Percentiles rank a stretch among this genome's conserved stretches.
These are phyloP conservation scores for Chrysopogon serrulatus DNA, from an alignment of 176 grass and related monocot species.

Conservation along the genomic window DNA sequence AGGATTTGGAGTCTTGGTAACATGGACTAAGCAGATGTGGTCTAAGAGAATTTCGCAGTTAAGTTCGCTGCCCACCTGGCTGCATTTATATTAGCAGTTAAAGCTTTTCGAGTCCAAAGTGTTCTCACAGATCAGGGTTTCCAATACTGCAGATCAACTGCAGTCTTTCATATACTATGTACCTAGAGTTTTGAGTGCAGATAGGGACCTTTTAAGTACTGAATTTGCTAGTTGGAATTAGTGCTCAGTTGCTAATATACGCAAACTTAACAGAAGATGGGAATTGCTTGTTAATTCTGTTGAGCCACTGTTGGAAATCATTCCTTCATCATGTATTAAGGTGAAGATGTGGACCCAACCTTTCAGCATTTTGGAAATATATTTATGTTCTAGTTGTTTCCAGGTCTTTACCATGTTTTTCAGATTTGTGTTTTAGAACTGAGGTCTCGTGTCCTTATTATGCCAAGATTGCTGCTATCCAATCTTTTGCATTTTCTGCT, in stretches of 20 bases:
- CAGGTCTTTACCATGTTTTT: neutral
- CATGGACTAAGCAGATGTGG: neutral
- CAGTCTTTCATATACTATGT: neutral
- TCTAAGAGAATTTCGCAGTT: neutral
- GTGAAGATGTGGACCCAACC: neutral
- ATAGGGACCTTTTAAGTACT: neutral
- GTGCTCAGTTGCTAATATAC: neutral
- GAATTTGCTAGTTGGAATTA: neutral
- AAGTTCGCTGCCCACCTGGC: neutral
- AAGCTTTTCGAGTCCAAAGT: neutral
- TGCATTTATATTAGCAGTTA: neutral
- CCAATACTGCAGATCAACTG: neutral
- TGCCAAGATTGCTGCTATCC: neutral
- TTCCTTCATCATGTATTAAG: neutral
- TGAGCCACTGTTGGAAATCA: neutral
- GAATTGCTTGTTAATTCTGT: neutral
- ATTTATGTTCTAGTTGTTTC: neutral
- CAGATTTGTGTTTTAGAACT: neutral
- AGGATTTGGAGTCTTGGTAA: neutral
- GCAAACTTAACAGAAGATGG: neutral
- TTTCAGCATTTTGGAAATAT: neutral
- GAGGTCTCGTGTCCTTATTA: neutral
- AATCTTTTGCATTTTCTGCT: neutral
- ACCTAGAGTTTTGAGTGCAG: neutral
- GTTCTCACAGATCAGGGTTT: neutral